These are phyloP conservation scores for Blumeriella jaapii DNA, from an alignment of 2,329 filamentous ascomycete genomes.

Conservation along the genomic window DNA sequence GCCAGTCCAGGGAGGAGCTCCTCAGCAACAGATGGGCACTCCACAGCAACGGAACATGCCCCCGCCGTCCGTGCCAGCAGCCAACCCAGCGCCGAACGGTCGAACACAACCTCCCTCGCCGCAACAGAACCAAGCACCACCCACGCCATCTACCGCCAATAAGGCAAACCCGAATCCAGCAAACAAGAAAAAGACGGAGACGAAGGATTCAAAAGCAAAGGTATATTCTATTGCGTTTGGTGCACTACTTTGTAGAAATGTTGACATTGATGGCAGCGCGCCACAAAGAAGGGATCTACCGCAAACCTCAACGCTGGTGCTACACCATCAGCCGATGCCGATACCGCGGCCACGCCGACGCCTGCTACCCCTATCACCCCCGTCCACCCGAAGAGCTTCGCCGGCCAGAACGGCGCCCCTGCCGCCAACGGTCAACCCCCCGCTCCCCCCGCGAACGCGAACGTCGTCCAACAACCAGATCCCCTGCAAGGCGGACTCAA, in stretches of 20 bases:
- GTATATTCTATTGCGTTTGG: slow-evolving; percentile 36
- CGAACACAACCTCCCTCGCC: slow-evolving; percentile 50
- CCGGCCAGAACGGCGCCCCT: slow-evolving; percentile 33
- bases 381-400: slow-evolving; percentile 39
- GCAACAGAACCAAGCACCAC: slow-evolving; percentile 55
- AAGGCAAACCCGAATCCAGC: slow-evolving; percentile 67
- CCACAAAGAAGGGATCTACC: slow-evolving; percentile 49
- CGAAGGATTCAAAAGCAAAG: slow-evolving; percentile 67
- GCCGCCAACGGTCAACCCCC: slow-evolving; percentile 29
- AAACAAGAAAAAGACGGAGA: slow-evolving; percentile 78
- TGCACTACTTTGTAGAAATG: slow-evolving; percentile 27
- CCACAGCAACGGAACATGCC: slow-evolving; percentile 64
- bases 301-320: slow-evolving; percentile 41
- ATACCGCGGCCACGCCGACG: slow-evolving; percentile 48
- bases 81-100: slow-evolving; percentile 39
- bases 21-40: slow-evolving; percentile 38
- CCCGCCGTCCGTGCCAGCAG: slow-evolving; percentile 47
- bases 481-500: slow-evolving; percentile 37
- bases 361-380: slow-evolving; percentile 55
- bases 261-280: slow-evolving; percentile 27
- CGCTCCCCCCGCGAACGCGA: slow-evolving; percentile 31
- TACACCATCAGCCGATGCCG: slow-evolving; percentile 46
- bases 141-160: slow-evolving; percentile 61
- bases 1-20: slow-evolving; percentile 28
- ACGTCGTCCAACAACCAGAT: slow-evolving; percentile 37